These are phyloP conservation scores for Neotropicomus parvogracilis DNA, from an alignment of 1,284 basidiomycete genomes.

Conservation along the genomic window DNA sequence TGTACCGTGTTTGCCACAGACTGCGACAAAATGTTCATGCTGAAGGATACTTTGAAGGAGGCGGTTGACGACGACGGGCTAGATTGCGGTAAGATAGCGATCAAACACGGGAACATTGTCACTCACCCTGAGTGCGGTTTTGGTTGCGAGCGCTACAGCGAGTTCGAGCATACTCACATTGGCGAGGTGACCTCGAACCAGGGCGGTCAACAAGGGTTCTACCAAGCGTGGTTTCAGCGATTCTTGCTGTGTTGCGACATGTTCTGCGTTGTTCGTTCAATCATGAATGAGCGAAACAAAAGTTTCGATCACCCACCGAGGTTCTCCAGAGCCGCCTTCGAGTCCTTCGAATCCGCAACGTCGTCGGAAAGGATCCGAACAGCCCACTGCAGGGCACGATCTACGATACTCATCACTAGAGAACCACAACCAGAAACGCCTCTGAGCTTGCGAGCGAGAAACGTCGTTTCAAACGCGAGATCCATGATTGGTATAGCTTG, in stretches of 20 bases:
- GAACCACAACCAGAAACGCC: constrained; percentile 22
- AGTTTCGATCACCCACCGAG: constrained; percentile 37
- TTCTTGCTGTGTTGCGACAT: constrained; percentile 29
- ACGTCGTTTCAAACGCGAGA: constrained; percentile 26
- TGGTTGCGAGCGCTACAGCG: constrained; percentile 41
- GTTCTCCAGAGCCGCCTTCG: constrained; percentile 27
- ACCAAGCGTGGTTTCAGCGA: constrained; percentile 57
- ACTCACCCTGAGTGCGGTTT: constrained; percentile 57
- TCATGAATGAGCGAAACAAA: background rate
- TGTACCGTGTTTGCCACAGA: constrained; percentile 31
- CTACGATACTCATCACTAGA: constrained; percentile 37
- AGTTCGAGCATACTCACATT: constrained; percentile 48
- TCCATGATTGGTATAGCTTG: constrained; percentile 16
- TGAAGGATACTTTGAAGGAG: constrained; percentile 61
- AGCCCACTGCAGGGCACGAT: constrained; percentile 49
- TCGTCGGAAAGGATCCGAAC: constrained; percentile 40
- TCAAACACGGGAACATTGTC: background rate
- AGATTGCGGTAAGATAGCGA: constrained; percentile 1
- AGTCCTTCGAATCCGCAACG: constrained; percentile 19
- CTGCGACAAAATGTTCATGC: constrained; percentile 52
- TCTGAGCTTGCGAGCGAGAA: constrained; percentile 27
- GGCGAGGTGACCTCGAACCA: constrained; percentile 58
- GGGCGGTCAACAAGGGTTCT: constrained; percentile 71
- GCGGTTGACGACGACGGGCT: constrained; percentile 64
- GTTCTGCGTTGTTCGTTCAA: constrained; percentile 22